Base-by-base conservation (phyloP, 345 rosid species). In the Sisymbrium irio region DNA sequence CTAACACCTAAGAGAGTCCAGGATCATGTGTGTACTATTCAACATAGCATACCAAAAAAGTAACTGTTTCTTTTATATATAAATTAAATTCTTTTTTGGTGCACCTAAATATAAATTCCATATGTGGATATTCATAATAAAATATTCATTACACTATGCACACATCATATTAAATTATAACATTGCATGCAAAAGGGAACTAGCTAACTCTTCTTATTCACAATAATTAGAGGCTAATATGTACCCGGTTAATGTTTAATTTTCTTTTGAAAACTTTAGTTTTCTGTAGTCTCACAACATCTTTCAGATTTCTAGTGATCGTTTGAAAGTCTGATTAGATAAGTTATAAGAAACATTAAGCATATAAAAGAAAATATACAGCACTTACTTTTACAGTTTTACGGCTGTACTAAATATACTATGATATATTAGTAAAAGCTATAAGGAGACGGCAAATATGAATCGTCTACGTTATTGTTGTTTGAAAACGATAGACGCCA, bases 401-500 rank as follows among this genome's bases (percentile, higher is more conserved):
- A 39, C 4, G 42, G 46, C 19, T 30, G 14, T 45, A 32, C 44
- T 28, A 40, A 9, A 9, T 44, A 25, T 35, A 32, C 1, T 32
- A 22, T 25, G 25, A 44, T 45, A 41, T 37, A 58, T 9, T 33
- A 39, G 62, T 20, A 75, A 68, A 51, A 62, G 9, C 1, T 17
- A 30, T 1, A 56, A 54, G 60, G 25, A 76, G 75, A 62, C 71
- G 79, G 59, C 75, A 76, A 69, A 28, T 69, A 63, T 56, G 79
- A 76, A 44, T 56, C 15, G 60, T 62, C 59, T 62, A 44, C 74
- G 53, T 63, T 45, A 69, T 46, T 42, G 59, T 33, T 27, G 45
- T 42, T 69, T 76, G 44, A 63, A 69, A 69, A 63, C 9, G 65
- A 69, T 45, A 62, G 79, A 55, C 79, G 79, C 79, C 79, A 76